These are phyloP conservation scores for Plasmodium berghei DNA, from an alignment of 169 alveolate species.

Conservation along the genomic window DNA sequence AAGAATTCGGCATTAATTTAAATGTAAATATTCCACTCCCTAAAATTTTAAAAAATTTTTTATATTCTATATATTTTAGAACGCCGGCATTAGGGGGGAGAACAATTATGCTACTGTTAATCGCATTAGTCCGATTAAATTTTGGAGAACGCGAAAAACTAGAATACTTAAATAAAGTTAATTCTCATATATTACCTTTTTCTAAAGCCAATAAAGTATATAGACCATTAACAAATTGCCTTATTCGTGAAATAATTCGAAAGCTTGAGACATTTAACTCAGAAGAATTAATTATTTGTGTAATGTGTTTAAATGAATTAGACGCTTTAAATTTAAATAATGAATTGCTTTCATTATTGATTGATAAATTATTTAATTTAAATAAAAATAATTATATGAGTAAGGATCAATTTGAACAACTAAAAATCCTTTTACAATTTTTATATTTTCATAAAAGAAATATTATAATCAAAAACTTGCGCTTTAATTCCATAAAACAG, in stretches of 20 bases:
- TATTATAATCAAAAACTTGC: conserved; percentile 11
- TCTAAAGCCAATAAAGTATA: conserved; percentile 76
- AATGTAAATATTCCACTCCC: conserved; percentile 76
- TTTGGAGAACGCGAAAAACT: conserved; percentile 84
- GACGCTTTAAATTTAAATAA: conserved; percentile 55
- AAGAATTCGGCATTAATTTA: background rate
- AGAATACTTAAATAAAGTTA: conserved; percentile 67
- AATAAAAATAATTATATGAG: conserved; percentile 51
- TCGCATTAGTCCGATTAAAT: conserved; percentile 83
- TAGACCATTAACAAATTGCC: conserved; percentile 83
- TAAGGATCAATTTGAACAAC: conserved; percentile 45
- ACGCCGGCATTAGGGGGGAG: conserved; percentile 87
- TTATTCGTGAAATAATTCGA: conserved; percentile 83
- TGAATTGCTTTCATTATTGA: conserved; percentile 65
- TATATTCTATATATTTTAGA: conserved; percentile 84
- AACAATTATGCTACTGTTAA: conserved; percentile 81
- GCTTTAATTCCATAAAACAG: conserved; percentile 25
- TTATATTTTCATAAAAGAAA: conserved; percentile 12
- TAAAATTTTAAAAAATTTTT: conserved; percentile 78
- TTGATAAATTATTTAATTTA: conserved; percentile 53
- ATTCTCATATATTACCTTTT: conserved; percentile 80
- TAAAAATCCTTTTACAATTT: conserved; percentile 28
- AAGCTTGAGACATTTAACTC: conserved; percentile 83
- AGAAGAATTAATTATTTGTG: conserved; percentile 82
- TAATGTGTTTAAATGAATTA: conserved; percentile 64